Conservation (phyloP, 176 grass and related monocot genomes). For the Urochloa ruziziensis region DNA sequence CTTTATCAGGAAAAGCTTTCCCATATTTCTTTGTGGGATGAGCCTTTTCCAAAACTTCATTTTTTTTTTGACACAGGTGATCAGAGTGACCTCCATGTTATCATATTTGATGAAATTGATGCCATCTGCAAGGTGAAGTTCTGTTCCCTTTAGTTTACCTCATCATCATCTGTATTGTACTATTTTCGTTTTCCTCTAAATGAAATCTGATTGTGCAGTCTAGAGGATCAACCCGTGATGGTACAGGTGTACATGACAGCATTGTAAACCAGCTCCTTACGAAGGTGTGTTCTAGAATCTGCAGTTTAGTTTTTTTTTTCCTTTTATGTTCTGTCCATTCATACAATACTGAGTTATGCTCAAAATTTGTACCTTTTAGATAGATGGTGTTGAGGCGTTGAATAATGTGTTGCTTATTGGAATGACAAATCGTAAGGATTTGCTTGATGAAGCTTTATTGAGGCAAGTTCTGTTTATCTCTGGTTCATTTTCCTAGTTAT, state of each 20-base stretch:
- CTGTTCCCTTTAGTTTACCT: slow-evolving; percentile 19
- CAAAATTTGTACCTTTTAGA: slow-evolving; percentile 53
- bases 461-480: slow-evolving; percentile 53
- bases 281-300: slow-evolving; percentile 56
- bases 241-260: slow-evolving; percentile 94
- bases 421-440: slow-evolving; percentile 98
- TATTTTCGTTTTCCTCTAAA: background rate
- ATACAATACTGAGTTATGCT: slow-evolving; percentile 20
- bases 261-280: slow-evolving; percentile 98
- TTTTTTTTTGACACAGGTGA: slow-evolving; percentile 55
- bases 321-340: slow-evolving; percentile 23
- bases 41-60: slow-evolving; percentile 1
- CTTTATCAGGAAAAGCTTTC: slow-evolving; percentile 21
- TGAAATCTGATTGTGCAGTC: slow-evolving; percentile 56
- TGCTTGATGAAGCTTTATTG: slow-evolving; percentile 93
- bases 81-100: slow-evolving; percentile 93
- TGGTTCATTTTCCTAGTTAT: background rate
- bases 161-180: background rate
- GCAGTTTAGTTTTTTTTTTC: background rate
- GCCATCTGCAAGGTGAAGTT: slow-evolving; percentile 63
- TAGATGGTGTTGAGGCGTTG: slow-evolving; percentile 93
- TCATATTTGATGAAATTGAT: slow-evolving; percentile 99
- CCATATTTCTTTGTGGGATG: slow-evolving; percentile 14
- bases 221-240: slow-evolving; percentile 91
- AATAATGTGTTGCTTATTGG: slow-evolving; percentile 99